These are phyloP conservation scores for Monosporascus sp. DNA, from an alignment of 2,329 filamentous ascomycete genomes.

Conservation along the genomic window DNA sequence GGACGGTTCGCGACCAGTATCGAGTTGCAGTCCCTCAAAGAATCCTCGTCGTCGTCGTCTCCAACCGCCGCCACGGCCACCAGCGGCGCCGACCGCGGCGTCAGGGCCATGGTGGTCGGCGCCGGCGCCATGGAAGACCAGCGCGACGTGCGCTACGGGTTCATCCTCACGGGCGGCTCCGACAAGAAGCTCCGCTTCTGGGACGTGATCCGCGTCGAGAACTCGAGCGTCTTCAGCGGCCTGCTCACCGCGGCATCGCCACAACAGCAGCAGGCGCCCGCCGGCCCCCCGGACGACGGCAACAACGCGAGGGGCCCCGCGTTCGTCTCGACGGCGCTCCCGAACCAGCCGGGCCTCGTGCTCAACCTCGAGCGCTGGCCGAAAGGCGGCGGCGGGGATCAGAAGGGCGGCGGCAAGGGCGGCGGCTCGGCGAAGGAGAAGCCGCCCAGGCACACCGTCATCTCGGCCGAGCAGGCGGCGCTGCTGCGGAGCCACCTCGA, in stretches of 20 bases:
- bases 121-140: conserved; percentile 66
- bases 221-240: conserved; percentile 77
- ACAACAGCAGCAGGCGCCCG: conserved; percentile 27
- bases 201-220: conserved; percentile 76
- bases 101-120: conserved; percentile 70
- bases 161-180: conserved; percentile 80
- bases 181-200: conserved; percentile 93
- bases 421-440: conserved; percentile 27
- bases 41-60: conserved; percentile 17
- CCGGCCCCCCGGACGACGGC: too few species aligned
- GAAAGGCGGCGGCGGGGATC: conserved; percentile 27
- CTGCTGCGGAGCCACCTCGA: conserved; percentile 84
- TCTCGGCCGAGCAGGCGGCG: conserved; percentile 82
- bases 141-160: conserved; percentile 70
- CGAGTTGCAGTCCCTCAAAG: conserved; percentile 49
- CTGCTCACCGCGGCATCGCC: conserved; percentile 57
- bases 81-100: conserved; percentile 55
- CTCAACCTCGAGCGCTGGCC: conserved; percentile 62
- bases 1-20: conserved; percentile 75
- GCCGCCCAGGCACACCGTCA: conserved; percentile 73
- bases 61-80: conserved; percentile 40
- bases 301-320: conserved; percentile 40
- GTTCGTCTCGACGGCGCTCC: conserved; percentile 59
- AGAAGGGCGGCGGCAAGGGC: conserved; percentile 25
- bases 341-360: conserved; percentile 41